Evolutionary conservation across 2,329 filamentous ascomycete species (phyloP).

Genomic region (Annulohypoxylon truncatum): DNA sequence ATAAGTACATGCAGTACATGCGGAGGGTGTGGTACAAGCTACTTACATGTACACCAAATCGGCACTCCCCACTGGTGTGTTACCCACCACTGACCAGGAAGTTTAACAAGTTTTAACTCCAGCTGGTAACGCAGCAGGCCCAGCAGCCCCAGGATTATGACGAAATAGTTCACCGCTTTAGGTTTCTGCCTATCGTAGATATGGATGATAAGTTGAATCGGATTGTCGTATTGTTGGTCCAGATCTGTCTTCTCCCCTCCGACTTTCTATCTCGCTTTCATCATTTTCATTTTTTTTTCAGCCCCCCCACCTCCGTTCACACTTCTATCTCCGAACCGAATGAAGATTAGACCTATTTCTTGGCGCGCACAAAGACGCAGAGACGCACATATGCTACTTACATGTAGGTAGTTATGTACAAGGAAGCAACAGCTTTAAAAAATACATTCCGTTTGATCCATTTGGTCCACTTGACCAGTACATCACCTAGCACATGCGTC

Average conservation of each 20-base stretch:
- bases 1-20: not conserved
- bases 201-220: not conserved
- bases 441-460: not conserved
- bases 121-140: not conserved
- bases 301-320: constrained; percentile 6
- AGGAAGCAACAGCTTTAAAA: constrained; percentile 14
- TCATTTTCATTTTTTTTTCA: not conserved
- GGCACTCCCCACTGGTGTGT: constrained; percentile 23
- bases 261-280: not conserved
- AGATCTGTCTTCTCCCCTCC: not conserved
- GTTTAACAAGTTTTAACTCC: not conserved
- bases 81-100: constrained; percentile 22
- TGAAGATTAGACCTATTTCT: constrained; percentile 8
- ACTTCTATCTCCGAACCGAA: constrained; percentile 37
- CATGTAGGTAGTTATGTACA: constrained; percentile 7
- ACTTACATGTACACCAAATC: not conserved
- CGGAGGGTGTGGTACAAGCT: not conserved
- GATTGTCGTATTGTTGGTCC: constrained; percentile 22
- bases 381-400: constrained; percentile 15
- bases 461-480: not conserved
- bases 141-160: constrained; percentile 11
- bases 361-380: constrained; percentile 24
- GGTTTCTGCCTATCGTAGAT: not conserved
- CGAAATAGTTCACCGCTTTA: constrained; percentile 33
- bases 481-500: not conserved